Base-by-base conservation (phyloP, 805 yeast species). In the Starmerella tilneyi region DNA sequence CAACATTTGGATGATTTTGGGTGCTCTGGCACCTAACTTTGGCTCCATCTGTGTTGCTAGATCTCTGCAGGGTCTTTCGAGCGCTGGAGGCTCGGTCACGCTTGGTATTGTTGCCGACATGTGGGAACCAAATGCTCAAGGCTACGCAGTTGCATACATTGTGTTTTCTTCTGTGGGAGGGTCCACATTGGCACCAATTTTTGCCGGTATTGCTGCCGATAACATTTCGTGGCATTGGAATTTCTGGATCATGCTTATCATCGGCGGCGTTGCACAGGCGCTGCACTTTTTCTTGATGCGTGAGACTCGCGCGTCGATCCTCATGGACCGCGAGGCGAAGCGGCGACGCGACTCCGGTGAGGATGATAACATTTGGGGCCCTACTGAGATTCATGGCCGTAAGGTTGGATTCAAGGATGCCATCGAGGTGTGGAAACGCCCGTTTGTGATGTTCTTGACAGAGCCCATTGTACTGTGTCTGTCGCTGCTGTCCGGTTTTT, bases 41-140 rank as follows among this genome's bases (percentile, higher is more conserved):
- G 67, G 76, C 1, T 76, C 76, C 47, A 63, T 79, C 63, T 64
- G 75, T 54, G 70, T 76, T 8, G 74, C 72, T 45, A 66, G 86
- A 38, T 73, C 79, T 42, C 56, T 79, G 2, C 80, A 81, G 1
- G 86, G 86, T 6, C 51, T 75, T 17, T 68, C 73, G 46, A 71
- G 76, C 20, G 70, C 76, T 4, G 78, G 80, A 3, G 66, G 73
- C n/a, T 58, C 74, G 36, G 73, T 76, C 3, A 60, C 75, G 13
- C 74, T 78, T 34, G 85, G 84, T n/a, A 73, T 76, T 8, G 62
- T 80, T 33, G 76, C 81, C 23, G 86, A 80, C 55, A 56, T 79
- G 54, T 59, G 70, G 29, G 48, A 59, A 9, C 58, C 67, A 5
- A 65, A 73, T 9, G 64, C 63, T 50, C 62, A 69, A 41, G 77